phyloP scores from a whole-genome alignment of 495 filamentous ascomycete species.

The Xylaria palmicola region DNA sequence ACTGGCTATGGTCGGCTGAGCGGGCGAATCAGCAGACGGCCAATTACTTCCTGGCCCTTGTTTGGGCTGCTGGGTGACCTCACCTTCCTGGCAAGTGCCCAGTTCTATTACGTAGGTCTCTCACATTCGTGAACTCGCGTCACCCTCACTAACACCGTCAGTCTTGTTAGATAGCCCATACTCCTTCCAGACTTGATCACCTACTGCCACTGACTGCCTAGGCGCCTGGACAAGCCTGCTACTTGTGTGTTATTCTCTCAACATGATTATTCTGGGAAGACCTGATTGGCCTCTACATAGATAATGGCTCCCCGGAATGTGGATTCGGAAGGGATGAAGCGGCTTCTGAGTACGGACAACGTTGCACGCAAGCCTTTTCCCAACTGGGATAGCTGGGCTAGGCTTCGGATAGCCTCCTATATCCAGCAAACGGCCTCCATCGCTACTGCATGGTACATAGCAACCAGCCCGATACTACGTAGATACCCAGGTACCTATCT shows the following conservation, averaged over 20 bases:
- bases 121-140: neutral
- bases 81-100: constrained; percentile 2
- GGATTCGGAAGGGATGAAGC: constrained; percentile 2
- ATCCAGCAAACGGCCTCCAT: neutral
- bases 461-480: no score
- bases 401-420: neutral
- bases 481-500: no score
- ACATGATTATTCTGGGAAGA: neutral
- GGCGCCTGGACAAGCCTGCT: neutral
- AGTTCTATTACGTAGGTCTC: constrained; percentile 9
- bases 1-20: constrained; percentile 26
- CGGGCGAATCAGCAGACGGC: constrained; percentile 32
- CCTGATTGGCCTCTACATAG: neutral
- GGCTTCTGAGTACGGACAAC: neutral
- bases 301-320: neutral
- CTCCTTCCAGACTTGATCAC: neutral
- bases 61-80: neutral
- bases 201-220: no score
- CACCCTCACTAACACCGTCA: neutral
- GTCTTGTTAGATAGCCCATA: neutral
- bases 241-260: neutral
- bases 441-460: neutral
- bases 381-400: neutral
- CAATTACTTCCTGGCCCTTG: constrained; percentile 17
- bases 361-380: neutral